These are phyloP conservation scores for Kappamyces sp. DNA, from an alignment of 192 early-diverging fungal genomes.

Conservation along the genomic window DNA sequence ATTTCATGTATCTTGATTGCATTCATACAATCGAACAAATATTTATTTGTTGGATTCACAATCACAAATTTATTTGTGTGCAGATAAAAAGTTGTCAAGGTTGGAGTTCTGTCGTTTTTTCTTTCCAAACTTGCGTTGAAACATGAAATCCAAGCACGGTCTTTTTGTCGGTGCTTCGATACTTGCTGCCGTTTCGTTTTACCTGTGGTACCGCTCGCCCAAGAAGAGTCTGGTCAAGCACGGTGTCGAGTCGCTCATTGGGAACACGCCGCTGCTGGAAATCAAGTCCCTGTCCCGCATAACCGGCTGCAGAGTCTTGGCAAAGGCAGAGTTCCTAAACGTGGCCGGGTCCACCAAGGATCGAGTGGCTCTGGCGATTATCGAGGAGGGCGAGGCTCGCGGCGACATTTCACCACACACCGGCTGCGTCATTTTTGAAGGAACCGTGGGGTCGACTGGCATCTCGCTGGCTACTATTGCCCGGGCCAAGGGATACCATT, in stretches of 20 bases:
- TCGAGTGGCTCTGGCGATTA: slow-evolving; percentile 80
- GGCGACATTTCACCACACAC: slow-evolving; percentile 68
- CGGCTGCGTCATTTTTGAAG: slow-evolving; percentile 81
- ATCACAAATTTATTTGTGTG: too few species aligned
- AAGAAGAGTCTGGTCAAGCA: neutral
- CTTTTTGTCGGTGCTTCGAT: too few species aligned
- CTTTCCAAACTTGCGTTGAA: too few species aligned
- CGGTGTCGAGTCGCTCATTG: slow-evolving; percentile 78
- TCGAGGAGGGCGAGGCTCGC: slow-evolving; percentile 65
- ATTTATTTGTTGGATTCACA: too few species aligned
- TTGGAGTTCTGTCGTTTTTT: too few species aligned
- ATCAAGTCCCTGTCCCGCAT: slow-evolving; percentile 79
- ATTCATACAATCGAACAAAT: too few species aligned
- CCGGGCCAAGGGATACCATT: slow-evolving; percentile 81
- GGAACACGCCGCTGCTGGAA: slow-evolving; percentile 84
- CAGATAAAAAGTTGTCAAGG: too few species aligned
- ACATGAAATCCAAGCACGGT: too few species aligned
- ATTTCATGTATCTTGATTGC: too few species aligned
- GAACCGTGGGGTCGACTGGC: slow-evolving; percentile 93
- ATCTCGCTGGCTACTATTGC: slow-evolving; percentile 91
- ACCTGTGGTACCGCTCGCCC: too few species aligned
- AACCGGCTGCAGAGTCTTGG: slow-evolving; percentile 82
- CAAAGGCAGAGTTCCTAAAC: slow-evolving; percentile 76
- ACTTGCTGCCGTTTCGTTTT: too few species aligned
- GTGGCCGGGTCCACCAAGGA: slow-evolving; percentile 93